Conservation (phyloP, 805 yeast species). For the Kuraishia piskuri region DNA sequence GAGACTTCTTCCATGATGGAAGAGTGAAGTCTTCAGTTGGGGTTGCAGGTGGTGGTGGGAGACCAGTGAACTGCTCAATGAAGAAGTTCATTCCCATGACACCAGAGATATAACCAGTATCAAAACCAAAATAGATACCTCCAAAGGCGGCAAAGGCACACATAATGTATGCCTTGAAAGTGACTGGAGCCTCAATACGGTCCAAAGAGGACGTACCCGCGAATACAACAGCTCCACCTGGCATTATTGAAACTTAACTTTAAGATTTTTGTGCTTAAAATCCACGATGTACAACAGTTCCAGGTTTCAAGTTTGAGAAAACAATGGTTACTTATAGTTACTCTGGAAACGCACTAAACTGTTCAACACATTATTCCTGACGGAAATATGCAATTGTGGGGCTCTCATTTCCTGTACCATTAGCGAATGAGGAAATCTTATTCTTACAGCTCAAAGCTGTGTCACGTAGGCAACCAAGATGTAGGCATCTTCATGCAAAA, state of each 20-base stretch:
- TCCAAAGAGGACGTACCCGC: constrained; percentile 12
- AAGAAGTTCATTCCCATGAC: constrained; percentile 53
- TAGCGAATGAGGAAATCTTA: neutral
- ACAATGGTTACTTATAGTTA: neutral
- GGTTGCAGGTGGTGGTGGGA: constrained; percentile 9
- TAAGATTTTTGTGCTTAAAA: neutral
- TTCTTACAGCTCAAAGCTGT: neutral
- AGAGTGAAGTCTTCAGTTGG: constrained; percentile 13
- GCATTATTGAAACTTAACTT: neutral
- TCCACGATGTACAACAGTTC: neutral
- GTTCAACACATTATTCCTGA: neutral
- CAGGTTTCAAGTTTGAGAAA: neutral
- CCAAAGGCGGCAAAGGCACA: constrained; percentile 60
- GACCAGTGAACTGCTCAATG: constrained; percentile 19
- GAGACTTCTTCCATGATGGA: constrained; percentile 23
- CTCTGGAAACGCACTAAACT: neutral
- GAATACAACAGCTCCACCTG: constrained; percentile 4
- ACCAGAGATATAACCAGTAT: constrained; percentile 62
- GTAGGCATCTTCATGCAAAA: neutral
- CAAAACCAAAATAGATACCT: constrained; percentile 61
- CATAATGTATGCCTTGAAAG: constrained; percentile 25
- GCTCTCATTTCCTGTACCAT: neutral
- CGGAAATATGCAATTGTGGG: neutral
- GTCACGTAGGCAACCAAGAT: neutral
- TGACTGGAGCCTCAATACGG: constrained; percentile 27